Conservation (phyloP, 2,329 filamentous ascomycete genomes). For the Paramyrothecium roridum region DNA sequence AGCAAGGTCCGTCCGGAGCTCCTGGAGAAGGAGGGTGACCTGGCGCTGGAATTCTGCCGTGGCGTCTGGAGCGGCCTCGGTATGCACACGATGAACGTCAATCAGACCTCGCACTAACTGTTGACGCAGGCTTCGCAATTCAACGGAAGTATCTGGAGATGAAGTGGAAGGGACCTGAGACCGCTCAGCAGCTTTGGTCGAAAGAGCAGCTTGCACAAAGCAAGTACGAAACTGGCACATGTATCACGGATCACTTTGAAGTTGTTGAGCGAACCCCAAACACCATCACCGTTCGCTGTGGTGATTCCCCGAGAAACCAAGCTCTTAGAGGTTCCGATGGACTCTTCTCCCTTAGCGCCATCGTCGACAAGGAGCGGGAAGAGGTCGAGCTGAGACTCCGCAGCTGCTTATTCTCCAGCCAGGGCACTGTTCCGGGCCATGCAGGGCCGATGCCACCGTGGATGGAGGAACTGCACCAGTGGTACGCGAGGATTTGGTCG, state of each 20-base stretch:
- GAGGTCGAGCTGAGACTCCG: conserved; percentile 64
- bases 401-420: conserved; percentile 56
- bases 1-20: conserved; percentile 63
- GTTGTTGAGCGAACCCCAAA: conserved; percentile 62
- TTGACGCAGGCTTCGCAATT: conserved; percentile 53
- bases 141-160: conserved; percentile 57
- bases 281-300: conserved; percentile 61
- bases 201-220: conserved; percentile 49
- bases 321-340: conserved; percentile 59
- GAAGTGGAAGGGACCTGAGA: conserved; percentile 56
- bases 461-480: conserved; percentile 30
- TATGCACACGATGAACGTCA: conserved; percentile 29
- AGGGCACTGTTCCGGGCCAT: conserved; percentile 27
- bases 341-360: conserved; percentile 62
- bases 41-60: conserved; percentile 64
- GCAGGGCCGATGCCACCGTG: conserved; percentile 24
- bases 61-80: conserved; percentile 66
- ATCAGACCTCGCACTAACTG: not conserved
- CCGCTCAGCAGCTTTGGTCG: conserved; percentile 60
- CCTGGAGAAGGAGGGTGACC: conserved; percentile 53
- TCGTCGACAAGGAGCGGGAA: conserved; percentile 54
- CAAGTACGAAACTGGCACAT: conserved; percentile 59
- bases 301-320: conserved; percentile 58
- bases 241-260: conserved; percentile 70
- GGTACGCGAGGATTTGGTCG: conserved; percentile 37